A percentile compares a stretch with the other conserved stretches of the same genome.
Conservation (phyloP, 2,329 filamentous ascomycete species). For the Alternaria sp. region DNA sequence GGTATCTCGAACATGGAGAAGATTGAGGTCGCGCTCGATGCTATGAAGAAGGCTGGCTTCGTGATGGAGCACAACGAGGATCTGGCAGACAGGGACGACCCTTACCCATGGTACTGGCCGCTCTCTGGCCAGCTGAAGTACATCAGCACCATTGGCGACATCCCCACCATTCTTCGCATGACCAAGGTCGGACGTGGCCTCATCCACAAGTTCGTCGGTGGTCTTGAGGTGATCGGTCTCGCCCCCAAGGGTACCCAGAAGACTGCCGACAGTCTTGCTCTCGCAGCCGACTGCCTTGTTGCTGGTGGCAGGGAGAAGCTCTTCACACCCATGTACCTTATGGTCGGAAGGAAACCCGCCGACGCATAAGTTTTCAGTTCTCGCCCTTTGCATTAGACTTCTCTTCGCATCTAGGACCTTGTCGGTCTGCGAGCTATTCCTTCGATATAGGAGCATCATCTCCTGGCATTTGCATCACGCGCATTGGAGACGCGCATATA, state of each 20-base stretch:
- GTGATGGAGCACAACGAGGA: slow-evolving; percentile 85
- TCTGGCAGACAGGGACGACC: slow-evolving; percentile 76
- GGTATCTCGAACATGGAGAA: slow-evolving; percentile 98
- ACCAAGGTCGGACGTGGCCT: slow-evolving; percentile 79
- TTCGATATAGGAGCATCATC: slow-evolving; percentile 18
- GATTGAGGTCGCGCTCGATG: slow-evolving; percentile 77
- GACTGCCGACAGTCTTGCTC: slow-evolving; percentile 87
- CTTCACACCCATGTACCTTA: slow-evolving; percentile 99
- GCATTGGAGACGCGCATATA: slow-evolving; percentile 28
- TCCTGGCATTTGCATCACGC: slow-evolving; percentile 23
- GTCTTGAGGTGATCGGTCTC: slow-evolving; percentile 75
- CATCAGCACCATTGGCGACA: slow-evolving; percentile 78
- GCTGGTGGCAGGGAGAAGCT: slow-evolving; percentile 86
- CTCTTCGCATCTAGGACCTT: slow-evolving; percentile 14
- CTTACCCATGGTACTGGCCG: slow-evolving; percentile 92
- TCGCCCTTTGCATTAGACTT: slow-evolving; percentile 27
- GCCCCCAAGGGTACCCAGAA: slow-evolving; percentile 87
- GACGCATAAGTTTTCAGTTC: slow-evolving; percentile 30
- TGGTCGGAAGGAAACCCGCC: slow-evolving; percentile 87
- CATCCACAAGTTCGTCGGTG: slow-evolving; percentile 77
- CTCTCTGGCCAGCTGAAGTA: slow-evolving; percentile 84
- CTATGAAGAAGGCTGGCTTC: slow-evolving; percentile 89
- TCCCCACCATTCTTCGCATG: slow-evolving; percentile 86
- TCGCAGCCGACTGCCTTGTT: slow-evolving; percentile 83
- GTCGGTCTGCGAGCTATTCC: slow-evolving; percentile 25